Conservation (phyloP, 768 basidiomycete species). For the Boletus pseudo-olivaceus region DNA sequence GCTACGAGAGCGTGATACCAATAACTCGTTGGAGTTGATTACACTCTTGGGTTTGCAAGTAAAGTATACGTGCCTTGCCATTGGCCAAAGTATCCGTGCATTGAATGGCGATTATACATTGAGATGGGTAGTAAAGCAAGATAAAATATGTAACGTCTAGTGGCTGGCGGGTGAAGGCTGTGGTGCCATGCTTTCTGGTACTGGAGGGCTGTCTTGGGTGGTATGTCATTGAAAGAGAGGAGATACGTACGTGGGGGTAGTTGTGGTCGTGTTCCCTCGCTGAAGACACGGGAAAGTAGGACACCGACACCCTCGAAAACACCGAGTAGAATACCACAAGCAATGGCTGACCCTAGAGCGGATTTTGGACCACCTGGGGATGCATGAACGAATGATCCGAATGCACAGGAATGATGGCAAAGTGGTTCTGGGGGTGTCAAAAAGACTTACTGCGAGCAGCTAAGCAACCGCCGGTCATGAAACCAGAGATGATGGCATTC, state of each 20-base stretch:
- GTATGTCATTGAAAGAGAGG: not conserved
- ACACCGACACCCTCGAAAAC: slow-evolving; percentile 96
- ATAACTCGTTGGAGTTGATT: not conserved
- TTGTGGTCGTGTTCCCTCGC: slow-evolving; percentile 76
- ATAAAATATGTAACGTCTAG: slow-evolving; percentile 44
- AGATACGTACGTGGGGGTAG: slow-evolving; percentile 66
- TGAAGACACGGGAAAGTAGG: slow-evolving; percentile 83
- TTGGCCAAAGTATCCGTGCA: slow-evolving; percentile 28
- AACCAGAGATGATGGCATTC: slow-evolving; percentile 98
- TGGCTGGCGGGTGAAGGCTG: slow-evolving; percentile 45
- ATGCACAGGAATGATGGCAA: not conserved
- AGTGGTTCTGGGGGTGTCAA: not conserved
- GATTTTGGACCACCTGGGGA: slow-evolving; percentile 83
- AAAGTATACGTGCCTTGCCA: slow-evolving; percentile 24
- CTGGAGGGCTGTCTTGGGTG: slow-evolving; percentile 28
- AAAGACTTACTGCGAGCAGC: slow-evolving; percentile 81
- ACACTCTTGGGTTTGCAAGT: not conserved
- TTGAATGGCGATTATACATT: slow-evolving; percentile 37
- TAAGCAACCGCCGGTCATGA: slow-evolving; percentile 96
- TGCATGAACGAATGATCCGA: slow-evolving; percentile 5
- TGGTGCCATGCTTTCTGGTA: slow-evolving; percentile 56
- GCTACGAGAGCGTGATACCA: not conserved
- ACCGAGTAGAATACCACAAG: slow-evolving; percentile 93
- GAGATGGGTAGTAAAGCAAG: slow-evolving; percentile 31
- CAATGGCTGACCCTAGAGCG: slow-evolving; percentile 88